A percentile compares a stretch with the other conserved stretches of the same genome.
Evolutionary conservation across 1,284 basidiomycete genomes (phyloP).

Genomic region (Trichosporon sp.): DNA sequence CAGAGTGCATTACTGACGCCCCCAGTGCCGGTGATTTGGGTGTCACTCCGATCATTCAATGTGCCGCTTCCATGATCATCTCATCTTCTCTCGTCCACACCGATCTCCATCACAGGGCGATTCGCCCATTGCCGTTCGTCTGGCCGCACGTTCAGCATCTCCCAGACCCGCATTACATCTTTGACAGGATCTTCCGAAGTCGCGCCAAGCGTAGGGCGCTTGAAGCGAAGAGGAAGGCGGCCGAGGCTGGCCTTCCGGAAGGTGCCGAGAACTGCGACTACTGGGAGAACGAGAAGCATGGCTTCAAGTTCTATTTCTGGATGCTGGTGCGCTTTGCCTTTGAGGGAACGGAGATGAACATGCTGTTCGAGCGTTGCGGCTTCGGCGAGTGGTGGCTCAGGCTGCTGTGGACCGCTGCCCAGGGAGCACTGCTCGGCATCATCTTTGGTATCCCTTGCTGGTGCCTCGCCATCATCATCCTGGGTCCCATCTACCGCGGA

Average conservation of each 20-base stretch:
- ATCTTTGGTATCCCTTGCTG: constrained; percentile 46
- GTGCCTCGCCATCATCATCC: constrained; percentile 43
- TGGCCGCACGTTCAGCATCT: constrained; percentile 48
- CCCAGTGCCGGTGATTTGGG: constrained; percentile 43
- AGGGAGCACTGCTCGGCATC: constrained; percentile 44
- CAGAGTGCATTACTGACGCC: not conserved
- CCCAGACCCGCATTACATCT: constrained; percentile 37
- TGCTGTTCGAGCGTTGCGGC: constrained; percentile 28
- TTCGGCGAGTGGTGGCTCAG: constrained; percentile 30
- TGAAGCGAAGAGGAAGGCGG: not conserved
- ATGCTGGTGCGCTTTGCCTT: constrained; percentile 48
- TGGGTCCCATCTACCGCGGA: constrained; percentile 44
- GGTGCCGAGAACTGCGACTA: not conserved
- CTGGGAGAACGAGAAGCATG: not conserved
- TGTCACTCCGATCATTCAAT: constrained; percentile 47
- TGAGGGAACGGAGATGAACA: constrained; percentile 48
- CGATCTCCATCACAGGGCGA: constrained; percentile 43
- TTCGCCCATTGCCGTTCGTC: constrained; percentile 44
- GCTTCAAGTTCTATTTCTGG: constrained; percentile 32
- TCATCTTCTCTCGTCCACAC: constrained; percentile 48
- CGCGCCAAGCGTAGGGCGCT: not conserved
- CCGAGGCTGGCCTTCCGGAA: not conserved
- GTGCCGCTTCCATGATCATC: constrained; percentile 45
- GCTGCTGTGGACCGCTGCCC: constrained; percentile 39
- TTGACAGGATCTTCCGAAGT: constrained; percentile 13